Evolutionary conservation across 2,329 filamentous ascomycete genomes (phyloP), one percentile per base, ranked within the genome.

Genomic region (Aureobasidium sp.): DNA sequence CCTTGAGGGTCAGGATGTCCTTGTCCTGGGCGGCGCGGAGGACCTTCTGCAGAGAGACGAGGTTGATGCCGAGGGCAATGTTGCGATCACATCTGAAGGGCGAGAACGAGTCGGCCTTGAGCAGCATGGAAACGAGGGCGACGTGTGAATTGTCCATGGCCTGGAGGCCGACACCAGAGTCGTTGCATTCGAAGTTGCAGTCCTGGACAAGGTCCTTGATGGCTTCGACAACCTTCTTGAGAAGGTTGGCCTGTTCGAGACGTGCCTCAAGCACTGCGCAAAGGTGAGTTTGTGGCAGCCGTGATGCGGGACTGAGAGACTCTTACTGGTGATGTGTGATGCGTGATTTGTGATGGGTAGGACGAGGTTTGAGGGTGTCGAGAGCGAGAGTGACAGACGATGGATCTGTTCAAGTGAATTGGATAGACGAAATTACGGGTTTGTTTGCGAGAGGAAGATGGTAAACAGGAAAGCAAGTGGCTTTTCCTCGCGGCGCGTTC

Each of bases 181-280:
- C 95, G 88, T 97, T 99, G 88, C 95, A 99, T 83, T 99, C 94
- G 80, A 99, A 99, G 81, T 99, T 99, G 87, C 94, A 99, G 80
- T 99, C 94, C 78, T 97, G 94, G 60, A 99, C 94, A 57, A 99
- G 86, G 72, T 99, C 94, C 79, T 97, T 97, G 86, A 99, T 97
- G 70, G 95, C 91, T 75, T 99, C 95, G 72, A 99, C 92, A 66
- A 97, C 90, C 89, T 94, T 96, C 83, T 99, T 99, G 75, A 99
- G 85, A 76, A 96, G 83, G 73, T 85, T 83, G 66, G 95, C 93
- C 83, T 97, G 92, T 76, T 94, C 89, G 77, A 99, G 85, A 79
- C 92, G 89, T 85, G 94, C 94, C 85, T 99, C 94, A 81, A 99
- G 86, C 93, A 97, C 82, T 85, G 69, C 58, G 44, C 15, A 22